phyloP scores from a whole-genome alignment of 257 asterid species.

The Primulina huaijiensis region DNA sequence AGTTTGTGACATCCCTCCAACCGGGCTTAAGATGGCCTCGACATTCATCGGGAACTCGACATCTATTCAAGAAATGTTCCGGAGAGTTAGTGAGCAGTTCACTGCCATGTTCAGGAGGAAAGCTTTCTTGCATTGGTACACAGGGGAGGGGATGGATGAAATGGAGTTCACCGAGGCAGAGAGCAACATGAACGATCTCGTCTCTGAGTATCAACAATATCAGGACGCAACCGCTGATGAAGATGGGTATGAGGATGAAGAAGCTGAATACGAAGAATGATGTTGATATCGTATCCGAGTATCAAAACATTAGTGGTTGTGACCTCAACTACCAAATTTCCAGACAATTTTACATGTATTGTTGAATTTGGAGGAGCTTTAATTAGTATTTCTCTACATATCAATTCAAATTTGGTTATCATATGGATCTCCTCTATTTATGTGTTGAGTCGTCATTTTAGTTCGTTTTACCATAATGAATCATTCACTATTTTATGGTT shows the following conservation, averaged over 20 bases:
- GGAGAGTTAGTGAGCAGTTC: constrained; percentile 53
- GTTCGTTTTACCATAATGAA: neutral
- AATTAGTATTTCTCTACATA: no score
- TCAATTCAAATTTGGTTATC: neutral
- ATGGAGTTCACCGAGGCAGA: constrained; percentile 61
- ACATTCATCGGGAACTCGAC: constrained; percentile 51
- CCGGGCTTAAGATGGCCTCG: constrained; percentile 49
- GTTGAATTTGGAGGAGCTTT: neutral
- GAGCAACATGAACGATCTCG: constrained; percentile 57
- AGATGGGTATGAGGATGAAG: constrained; percentile 46
- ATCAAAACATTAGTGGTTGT: constrained; percentile 29
- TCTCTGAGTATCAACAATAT: constrained; percentile 51
- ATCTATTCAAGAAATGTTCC: constrained; percentile 52
- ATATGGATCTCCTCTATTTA: neutral
- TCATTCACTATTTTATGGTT: no score
- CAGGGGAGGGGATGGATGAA: constrained; percentile 59
- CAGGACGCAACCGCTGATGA: constrained; percentile 54
- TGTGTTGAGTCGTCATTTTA: neutral
- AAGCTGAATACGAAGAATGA: constrained; percentile 31
- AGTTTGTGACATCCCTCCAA: constrained; percentile 61
- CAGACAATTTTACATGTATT: neutral
- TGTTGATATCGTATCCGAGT: neutral
- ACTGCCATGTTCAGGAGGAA: constrained; percentile 59
- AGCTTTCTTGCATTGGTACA: constrained; percentile 62
- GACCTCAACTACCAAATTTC: constrained; percentile 36